Evolutionary conservation across 345 rosid genomes (phyloP).

Genomic region (Rubroshorea leprosula): DNA sequence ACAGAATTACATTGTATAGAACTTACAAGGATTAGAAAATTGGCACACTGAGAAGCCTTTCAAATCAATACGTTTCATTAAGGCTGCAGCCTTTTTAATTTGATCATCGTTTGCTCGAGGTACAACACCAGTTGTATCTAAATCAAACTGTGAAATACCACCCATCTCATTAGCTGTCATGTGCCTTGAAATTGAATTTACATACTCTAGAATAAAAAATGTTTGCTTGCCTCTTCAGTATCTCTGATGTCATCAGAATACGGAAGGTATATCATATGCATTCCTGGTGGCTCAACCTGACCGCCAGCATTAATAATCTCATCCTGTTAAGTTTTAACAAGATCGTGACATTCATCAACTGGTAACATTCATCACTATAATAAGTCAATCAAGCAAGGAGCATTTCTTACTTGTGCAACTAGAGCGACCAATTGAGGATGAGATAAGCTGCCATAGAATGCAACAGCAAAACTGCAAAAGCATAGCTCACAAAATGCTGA

Average conservation of each 20-base stretch:
- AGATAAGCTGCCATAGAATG: conserved; percentile 60
- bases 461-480: conserved; percentile 70
- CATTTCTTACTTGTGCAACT: conserved; percentile 70
- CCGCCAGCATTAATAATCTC: conserved; percentile 64
- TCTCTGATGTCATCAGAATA: conserved; percentile 83
- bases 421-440: conserved; percentile 81
- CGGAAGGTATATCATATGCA: conserved; percentile 94
- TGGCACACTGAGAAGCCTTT: conserved; percentile 74
- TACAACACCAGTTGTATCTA: conserved; percentile 31
- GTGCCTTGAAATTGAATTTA: conserved; percentile 12
- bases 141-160: conserved; percentile 44
- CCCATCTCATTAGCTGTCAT: conserved; percentile 20
- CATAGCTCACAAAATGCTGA: background rate
- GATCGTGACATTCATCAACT: background rate
- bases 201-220: conserved; percentile 14
- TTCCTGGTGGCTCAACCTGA: conserved; percentile 94
- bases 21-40: conserved; percentile 78
- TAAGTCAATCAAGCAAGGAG: conserved; percentile 3
- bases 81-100: conserved; percentile 57
- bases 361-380: background rate
- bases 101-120: conserved; percentile 76
- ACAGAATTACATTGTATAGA: background rate
- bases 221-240: conserved; percentile 65
- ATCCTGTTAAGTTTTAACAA: conserved; percentile 46
- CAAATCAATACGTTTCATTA: conserved; percentile 73